Conservation (phyloP, 139 green algal species). For the Dunaliella primolecta region DNA sequence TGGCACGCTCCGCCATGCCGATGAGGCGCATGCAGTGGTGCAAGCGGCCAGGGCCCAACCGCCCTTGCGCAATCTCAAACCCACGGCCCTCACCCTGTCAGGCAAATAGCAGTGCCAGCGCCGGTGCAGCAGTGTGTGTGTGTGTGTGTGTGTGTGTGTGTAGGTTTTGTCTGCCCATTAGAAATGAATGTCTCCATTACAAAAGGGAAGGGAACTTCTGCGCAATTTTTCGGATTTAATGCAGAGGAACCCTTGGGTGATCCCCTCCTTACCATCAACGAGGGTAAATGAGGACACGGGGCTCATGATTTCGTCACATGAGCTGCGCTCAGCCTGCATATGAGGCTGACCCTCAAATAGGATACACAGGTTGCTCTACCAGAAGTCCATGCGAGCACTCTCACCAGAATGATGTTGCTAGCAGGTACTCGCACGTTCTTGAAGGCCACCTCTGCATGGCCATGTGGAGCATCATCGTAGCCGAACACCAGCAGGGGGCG, state of each 20-base stretch:
- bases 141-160: no score
- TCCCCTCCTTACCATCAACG: no score
- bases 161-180: not conserved
- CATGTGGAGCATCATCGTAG: constrained; percentile 94
- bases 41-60: constrained; percentile 93
- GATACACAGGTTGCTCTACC: no score
- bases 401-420: constrained; percentile 53
- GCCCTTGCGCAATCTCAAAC: constrained; percentile 97
- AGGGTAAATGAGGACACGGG: no score
- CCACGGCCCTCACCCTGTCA: constrained; percentile 81
- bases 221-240: no score
- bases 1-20: constrained; percentile 76
- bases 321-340: no score
- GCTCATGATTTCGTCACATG: no score
- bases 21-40: constrained; percentile 99
- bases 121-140: no score
- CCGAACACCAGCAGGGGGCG: constrained; percentile 74
- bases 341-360: no score
- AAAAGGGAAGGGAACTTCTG: not conserved
- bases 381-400: no score
- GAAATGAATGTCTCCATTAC: no score
- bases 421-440: constrained; percentile 67
- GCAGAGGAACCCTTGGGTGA: no score
- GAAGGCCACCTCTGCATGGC: constrained; percentile 91
- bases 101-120: not conserved